Evolutionary conservation across 208 protist species (phyloP).

Genomic region (Crithidia fasciculata): DNA sequence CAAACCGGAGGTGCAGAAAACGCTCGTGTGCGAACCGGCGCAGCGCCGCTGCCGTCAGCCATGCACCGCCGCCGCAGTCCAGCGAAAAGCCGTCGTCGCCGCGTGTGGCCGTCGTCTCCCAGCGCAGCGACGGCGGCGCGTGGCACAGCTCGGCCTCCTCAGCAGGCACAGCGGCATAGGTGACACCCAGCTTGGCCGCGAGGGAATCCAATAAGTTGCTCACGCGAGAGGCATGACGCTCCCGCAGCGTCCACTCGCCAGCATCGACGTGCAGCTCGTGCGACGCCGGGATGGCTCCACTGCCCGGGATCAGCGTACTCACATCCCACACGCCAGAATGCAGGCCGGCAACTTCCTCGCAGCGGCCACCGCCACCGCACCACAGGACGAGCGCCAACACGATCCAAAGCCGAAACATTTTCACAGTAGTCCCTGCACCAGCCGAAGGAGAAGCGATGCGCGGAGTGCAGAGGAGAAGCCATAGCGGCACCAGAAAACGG

Average conservation of each 20-base stretch:
- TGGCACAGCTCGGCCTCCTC: conserved; percentile 18
- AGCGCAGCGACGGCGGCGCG: background rate
- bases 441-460: too few relatives aligned
- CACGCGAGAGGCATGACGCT: conserved; percentile 1
- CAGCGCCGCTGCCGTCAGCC: conserved; percentile 9
- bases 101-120: conserved; percentile 3
- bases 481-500: too few relatives aligned
- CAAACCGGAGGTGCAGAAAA: conserved; percentile 17
- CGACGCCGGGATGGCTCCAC: conserved; percentile 16
- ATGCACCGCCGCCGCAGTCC: background rate
- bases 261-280: conserved; percentile 20
- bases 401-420: background rate
- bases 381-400: background rate
- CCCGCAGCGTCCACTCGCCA: conserved; percentile 5
- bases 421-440: background rate
- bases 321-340: conserved; percentile 31
- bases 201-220: conserved; percentile 11
- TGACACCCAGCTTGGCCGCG: conserved; percentile 16
- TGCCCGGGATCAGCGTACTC: conserved; percentile 31
- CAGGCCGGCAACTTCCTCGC: background rate
- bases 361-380: background rate
- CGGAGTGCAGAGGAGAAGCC: too few relatives aligned
- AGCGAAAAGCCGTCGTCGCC: background rate
- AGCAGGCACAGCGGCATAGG: conserved; percentile 21
- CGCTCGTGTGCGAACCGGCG: conserved; percentile 4